Evolutionary conservation across 768 basidiomycete species (phyloP), one percentile per base, ranked within the genome.

Genomic region (Calocybe gangraenosa): DNA sequence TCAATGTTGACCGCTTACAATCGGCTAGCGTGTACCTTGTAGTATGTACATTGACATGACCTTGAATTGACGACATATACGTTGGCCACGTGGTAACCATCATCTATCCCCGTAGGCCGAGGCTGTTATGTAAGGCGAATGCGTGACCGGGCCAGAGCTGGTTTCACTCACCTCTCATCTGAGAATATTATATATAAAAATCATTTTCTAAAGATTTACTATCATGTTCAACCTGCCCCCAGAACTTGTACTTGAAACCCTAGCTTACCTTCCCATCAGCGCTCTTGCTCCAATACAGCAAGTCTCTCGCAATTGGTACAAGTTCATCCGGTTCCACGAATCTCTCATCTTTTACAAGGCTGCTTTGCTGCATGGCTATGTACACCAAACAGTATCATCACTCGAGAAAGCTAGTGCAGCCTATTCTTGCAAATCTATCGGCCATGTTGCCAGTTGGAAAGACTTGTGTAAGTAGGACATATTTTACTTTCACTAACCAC

Each of bases 291-390:
- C 56, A 1, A 36, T 76, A 4, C 48, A 47, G 3, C 59, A 63
- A 3, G 59, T 75, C 1, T 79, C 71, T n/a, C 73, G 56, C 25
- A 51, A 57, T 17, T 82, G 79, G 76, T 60, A 69, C 31, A 33
- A 58, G 14, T 73, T 87, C 46, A 54, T 84, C 31, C 35, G 59
- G 7, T 48, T 48, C 11, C 75, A 89, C 54, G 68, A 78, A 53
- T 58, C 58, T 2, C 53, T 66, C 1, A 67, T 89, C n/a, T 87
- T 79, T 56, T 79, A 71, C 49, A 66, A 74, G 18, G 79, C 78
- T 5, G 79, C 84, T 0, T 48, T 70, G 38, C 54, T 74, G 11
- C 79, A 83, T 51, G 66, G 64, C 19, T 81, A 75, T 57, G 58
- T 72, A 15, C 48, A 58, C 22, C 61, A 64, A 4, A 52, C 50